Evolutionary conservation across 2,329 filamentous ascomycete species (phyloP).

Genomic region (Cladosporium sp.): DNA sequence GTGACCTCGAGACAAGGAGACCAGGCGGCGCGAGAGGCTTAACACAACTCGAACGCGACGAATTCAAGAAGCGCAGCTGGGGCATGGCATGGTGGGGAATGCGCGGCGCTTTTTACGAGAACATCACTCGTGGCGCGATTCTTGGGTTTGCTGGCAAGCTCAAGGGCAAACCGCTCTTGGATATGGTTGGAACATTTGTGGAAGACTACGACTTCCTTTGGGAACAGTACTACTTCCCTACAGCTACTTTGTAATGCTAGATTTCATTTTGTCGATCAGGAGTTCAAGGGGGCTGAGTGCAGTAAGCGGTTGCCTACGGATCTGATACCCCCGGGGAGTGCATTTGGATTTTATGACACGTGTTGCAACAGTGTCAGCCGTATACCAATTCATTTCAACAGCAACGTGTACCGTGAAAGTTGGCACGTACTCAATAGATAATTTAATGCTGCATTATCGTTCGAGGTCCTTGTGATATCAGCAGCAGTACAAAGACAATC

Average conservation of each 20-base stretch:
- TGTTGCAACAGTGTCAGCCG: conserved; percentile 10
- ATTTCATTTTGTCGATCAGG: conserved; percentile 8
- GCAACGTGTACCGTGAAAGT: background rate
- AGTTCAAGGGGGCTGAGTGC: conserved; percentile 9
- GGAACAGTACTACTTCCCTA: conserved; percentile 95
- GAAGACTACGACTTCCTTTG: conserved; percentile 98
- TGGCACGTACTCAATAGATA: background rate
- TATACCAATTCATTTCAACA: conserved; percentile 1
- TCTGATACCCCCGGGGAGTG: background rate
- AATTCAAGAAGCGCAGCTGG: conserved; percentile 85
- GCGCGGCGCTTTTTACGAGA: conserved; percentile 96
- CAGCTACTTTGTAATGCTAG: conserved; percentile 53
- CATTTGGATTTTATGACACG: conserved; percentile 11
- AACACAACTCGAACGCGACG: conserved; percentile 84
- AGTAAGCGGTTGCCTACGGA: conserved; percentile 18
- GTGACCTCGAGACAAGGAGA: conserved; percentile 60
- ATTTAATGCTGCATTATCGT: background rate
- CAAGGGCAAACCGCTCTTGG: conserved; percentile 70
- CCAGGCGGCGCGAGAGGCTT: conserved; percentile 73
- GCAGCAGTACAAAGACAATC: conserved; percentile 6
- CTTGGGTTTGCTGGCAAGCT: conserved; percentile 72
- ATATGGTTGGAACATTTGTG: conserved; percentile 79
- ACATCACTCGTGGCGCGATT: conserved; percentile 69
- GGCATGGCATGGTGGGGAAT: conserved; percentile 93
- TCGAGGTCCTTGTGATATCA: background rate